These are phyloP conservation scores for Apiotrichum gracile DNA, from an alignment of 1,284 basidiomycete genomes.

Conservation along the genomic window DNA sequence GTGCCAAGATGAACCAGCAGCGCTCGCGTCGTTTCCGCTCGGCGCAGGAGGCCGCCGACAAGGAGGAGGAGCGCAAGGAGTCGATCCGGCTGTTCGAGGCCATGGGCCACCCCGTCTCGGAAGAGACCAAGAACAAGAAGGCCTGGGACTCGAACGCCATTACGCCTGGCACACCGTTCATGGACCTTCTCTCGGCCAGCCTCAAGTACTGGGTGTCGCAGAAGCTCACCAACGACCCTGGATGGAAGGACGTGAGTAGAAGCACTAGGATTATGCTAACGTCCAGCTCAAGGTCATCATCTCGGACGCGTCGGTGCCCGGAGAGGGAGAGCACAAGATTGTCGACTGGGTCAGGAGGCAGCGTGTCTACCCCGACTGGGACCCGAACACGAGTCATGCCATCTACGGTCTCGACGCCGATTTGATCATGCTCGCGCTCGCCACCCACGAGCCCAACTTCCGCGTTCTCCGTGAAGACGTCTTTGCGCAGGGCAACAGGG, in stretches of 20 bases:
- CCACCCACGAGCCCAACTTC: constrained; percentile 97
- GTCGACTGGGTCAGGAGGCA: constrained; percentile 97
- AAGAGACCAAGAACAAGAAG: constrained; percentile 77
- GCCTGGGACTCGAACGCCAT: constrained; percentile 98
- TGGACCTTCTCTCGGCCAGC: constrained; percentile 82
- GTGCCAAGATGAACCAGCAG: constrained; percentile 99
- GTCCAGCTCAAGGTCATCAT: constrained; percentile 84
- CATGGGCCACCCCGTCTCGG: constrained; percentile 82
- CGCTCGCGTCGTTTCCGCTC: constrained; percentile 91
- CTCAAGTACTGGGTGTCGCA: constrained; percentile 94
- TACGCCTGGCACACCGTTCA: constrained; percentile 95
- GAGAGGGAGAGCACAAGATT: constrained; percentile 99
- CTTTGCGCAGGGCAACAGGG: constrained; percentile 74
- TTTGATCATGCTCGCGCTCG: constrained; percentile 96
- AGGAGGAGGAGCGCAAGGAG: constrained; percentile 77
- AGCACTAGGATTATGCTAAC: neutral
- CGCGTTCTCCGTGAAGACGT: constrained; percentile 97
- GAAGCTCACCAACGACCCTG: constrained; percentile 91
- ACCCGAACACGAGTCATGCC: constrained; percentile 92
- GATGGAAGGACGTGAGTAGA: constrained; percentile 77
- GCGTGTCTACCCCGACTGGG: constrained; percentile 75
- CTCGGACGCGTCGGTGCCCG: constrained; percentile 93
- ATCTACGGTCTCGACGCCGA: constrained; percentile 99
- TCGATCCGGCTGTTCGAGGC: constrained; percentile 84
- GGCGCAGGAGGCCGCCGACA: constrained; percentile 89